These are phyloP conservation scores for Hippophae gyantsensis DNA, from an alignment of 306 rosid genomes.

Conservation along the genomic window DNA sequence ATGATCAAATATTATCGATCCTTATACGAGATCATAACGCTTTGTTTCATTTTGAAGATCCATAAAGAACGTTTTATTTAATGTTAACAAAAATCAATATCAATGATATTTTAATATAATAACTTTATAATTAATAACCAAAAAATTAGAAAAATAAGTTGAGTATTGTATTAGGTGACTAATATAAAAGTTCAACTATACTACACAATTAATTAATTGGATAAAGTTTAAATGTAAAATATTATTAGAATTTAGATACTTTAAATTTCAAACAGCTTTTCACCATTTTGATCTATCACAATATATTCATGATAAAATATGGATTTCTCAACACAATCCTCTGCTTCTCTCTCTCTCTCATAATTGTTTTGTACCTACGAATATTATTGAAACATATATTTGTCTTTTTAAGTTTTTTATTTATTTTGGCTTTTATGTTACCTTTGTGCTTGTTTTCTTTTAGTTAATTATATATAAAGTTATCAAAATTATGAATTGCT, in stretches of 20 bases:
- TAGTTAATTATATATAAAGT: neutral
- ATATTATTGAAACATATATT: constrained; percentile 25
- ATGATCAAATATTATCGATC: too few species aligned
- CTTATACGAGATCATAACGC: rapidly evolving
- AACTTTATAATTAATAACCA: too few species aligned
- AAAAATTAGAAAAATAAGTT: too few species aligned
- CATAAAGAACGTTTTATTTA: too few species aligned
- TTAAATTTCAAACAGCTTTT: constrained; percentile 22
- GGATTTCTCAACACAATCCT: constrained; percentile 5
- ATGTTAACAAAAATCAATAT: too few species aligned
- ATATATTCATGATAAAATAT: constrained; percentile 33
- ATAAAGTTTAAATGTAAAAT: too few species aligned
- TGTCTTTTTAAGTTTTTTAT: constrained; percentile 16
- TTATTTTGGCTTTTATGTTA: constrained; percentile 15
- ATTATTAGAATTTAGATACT: too few species aligned
- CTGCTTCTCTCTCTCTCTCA: neutral
- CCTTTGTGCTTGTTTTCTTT: constrained; percentile 24
- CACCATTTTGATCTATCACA: neutral
- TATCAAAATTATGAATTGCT: constrained; percentile 22
- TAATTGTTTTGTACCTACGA: constrained; percentile 17
- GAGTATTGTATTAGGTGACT: too few species aligned
- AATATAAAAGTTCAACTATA: constrained; percentile 6
- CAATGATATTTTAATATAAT: too few species aligned
- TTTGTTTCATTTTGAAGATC: too few species aligned
- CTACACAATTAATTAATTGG: constrained; percentile 18